These are phyloP conservation scores for Phaeotremella fagi DNA, from an alignment of 768 basidiomycete species.

Conservation along the genomic window DNA sequence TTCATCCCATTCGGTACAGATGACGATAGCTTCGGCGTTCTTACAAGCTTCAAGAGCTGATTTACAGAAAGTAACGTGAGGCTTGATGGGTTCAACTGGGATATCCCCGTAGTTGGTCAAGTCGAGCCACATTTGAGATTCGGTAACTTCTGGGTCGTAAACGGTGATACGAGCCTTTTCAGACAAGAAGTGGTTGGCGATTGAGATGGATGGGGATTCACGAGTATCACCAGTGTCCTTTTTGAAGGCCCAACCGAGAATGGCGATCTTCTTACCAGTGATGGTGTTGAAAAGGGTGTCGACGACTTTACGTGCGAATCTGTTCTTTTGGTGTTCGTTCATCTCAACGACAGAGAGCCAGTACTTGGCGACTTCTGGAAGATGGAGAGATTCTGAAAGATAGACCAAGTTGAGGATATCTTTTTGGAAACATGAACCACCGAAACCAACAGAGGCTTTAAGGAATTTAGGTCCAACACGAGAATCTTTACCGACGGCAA, in stretches of 20 bases:
- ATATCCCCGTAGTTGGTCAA: slow-evolving; percentile 53
- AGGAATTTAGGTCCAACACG: slow-evolving; percentile 94
- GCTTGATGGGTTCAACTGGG: slow-evolving; percentile 64
- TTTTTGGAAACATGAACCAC: slow-evolving; percentile 99
- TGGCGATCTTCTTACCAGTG: slow-evolving; percentile 70
- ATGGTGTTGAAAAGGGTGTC: slow-evolving; percentile 94
- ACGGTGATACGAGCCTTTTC: slow-evolving; percentile 82
- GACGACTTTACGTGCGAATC: slow-evolving; percentile 94
- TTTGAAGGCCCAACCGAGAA: slow-evolving; percentile 98
- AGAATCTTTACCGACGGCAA: slow-evolving; percentile 87
- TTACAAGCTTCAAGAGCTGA: slow-evolving; percentile 83
- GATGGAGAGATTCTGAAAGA: slow-evolving; percentile 85
- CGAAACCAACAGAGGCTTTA: slow-evolving; percentile 71
- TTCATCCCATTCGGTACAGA: slow-evolving; percentile 94
- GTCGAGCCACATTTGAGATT: slow-evolving; percentile 72
- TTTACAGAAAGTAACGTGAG: slow-evolving; percentile 71
- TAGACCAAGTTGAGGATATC: slow-evolving; percentile 99
- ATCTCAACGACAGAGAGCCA: slow-evolving; percentile 90
- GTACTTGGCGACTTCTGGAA: slow-evolving; percentile 95
- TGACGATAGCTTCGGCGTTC: slow-evolving; percentile 84
- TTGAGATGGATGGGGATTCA: slow-evolving; percentile 90
- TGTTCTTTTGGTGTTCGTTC: slow-evolving; percentile 96
- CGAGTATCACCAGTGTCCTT: slow-evolving; percentile 99
- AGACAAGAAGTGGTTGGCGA: slow-evolving; percentile 85
- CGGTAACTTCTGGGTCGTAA: slow-evolving; percentile 82